Percentiles rank a stretch among this genome's conserved stretches.
These are phyloP conservation scores for Colletotrichum tabaci DNA, from an alignment of 2,329 filamentous ascomycete species.

Conservation along the genomic window DNA sequence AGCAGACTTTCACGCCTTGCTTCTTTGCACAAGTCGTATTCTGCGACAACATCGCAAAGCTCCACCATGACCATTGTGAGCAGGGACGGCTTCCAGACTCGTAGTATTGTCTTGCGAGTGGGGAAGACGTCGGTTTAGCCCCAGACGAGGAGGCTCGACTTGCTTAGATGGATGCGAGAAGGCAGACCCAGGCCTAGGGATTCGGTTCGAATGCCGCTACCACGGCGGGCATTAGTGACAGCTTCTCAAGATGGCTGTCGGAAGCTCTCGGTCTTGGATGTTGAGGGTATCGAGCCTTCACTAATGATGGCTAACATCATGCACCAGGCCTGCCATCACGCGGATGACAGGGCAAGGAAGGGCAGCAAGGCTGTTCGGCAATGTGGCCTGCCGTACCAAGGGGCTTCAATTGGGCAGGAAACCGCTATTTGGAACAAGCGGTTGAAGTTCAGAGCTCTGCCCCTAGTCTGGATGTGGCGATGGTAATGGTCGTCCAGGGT, in stretches of 20 bases:
- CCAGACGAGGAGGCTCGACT: constrained; percentile 32
- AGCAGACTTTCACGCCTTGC: constrained; percentile 35
- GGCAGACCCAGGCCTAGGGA: constrained; percentile 6
- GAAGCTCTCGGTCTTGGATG: constrained; percentile 1
- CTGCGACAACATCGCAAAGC: constrained; percentile 16
- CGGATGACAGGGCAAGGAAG: neutral
- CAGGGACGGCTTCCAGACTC: constrained; percentile 23
- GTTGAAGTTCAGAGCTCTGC: neutral
- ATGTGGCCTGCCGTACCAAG: neutral
- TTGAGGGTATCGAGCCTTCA: constrained; percentile 9
- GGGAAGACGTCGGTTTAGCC: constrained; percentile 6
- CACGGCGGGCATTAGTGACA: constrained; percentile 4
- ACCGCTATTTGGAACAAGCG: neutral
- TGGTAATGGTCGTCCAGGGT: constrained; percentile 2
- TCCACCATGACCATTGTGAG: constrained; percentile 1
- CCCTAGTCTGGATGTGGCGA: constrained; percentile 13
- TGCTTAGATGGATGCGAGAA: constrained; percentile 17
- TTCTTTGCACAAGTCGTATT: constrained; percentile 33
- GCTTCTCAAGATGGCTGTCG: constrained; percentile 26
- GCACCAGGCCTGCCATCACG: constrained; percentile 15
- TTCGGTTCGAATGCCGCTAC: constrained; percentile 10
- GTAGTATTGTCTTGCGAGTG: constrained; percentile 23
- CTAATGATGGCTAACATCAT: constrained; percentile 9
- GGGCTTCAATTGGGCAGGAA: neutral
- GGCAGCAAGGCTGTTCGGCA: neutral